These are phyloP conservation scores for Lentinula sp. DNA, from an alignment of 768 basidiomycete genomes.

Conservation along the genomic window DNA sequence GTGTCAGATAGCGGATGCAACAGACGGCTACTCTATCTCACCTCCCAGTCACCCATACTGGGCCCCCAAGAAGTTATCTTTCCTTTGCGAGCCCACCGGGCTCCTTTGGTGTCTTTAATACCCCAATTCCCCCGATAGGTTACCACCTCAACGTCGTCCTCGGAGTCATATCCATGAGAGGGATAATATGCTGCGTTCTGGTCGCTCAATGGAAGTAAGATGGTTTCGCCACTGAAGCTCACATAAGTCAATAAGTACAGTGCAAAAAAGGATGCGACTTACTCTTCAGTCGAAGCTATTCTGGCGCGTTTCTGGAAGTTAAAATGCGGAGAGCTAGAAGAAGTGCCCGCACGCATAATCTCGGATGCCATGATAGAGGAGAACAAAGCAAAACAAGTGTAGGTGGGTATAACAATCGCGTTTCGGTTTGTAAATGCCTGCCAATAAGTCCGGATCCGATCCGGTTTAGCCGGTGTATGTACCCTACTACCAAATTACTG, in stretches of 20 bases:
- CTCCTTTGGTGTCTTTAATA: constrained; percentile 66
- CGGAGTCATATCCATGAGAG: constrained; percentile 65
- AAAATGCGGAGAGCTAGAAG: background rate
- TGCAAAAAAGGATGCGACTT: background rate
- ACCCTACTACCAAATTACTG: too few species aligned
- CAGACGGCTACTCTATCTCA: constrained; percentile 21
- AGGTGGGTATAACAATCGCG: background rate
- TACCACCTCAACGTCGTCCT: constrained; percentile 40
- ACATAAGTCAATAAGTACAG: background rate
- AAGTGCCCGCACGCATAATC: background rate
- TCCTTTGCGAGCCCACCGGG: constrained; percentile 76
- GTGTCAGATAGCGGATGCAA: constrained; percentile 6
- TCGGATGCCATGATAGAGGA: background rate
- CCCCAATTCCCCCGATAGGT: constrained; percentile 77
- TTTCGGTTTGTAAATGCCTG: background rate
- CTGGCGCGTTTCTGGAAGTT: background rate
- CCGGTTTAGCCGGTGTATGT: background rate
- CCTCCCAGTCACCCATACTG: constrained; percentile 83
- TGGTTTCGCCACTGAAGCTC: constrained; percentile 19
- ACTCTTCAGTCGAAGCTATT: background rate
- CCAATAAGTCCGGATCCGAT: background rate
- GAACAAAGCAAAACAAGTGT: background rate
- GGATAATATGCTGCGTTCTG: constrained; percentile 82
- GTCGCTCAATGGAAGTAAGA: constrained; percentile 56
- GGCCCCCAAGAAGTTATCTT: constrained; percentile 85